phyloP scores from a whole-genome alignment of 2,329 filamentous ascomycete species.

The Pseudogymnoascus sp. region DNA sequence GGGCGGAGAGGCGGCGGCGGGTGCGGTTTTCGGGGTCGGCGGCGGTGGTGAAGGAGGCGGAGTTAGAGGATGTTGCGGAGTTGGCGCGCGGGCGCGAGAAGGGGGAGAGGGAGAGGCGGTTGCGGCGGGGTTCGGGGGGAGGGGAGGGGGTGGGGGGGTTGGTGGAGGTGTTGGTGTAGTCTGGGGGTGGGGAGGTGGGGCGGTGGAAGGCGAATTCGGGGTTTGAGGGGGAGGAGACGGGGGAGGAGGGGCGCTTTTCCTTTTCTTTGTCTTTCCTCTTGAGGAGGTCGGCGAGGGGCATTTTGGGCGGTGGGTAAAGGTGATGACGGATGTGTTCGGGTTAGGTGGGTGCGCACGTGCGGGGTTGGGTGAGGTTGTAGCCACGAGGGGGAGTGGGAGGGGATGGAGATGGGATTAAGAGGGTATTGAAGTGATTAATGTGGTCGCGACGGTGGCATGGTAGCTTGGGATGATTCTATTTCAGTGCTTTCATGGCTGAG shows the following conservation, averaged over 20 bases:
- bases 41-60: constrained; percentile 14
- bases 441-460: not conserved
- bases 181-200: constrained; percentile 72
- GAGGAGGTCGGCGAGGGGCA: constrained; percentile 53
- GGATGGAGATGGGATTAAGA: not conserved
- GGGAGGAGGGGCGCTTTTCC: constrained; percentile 21
- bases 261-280: constrained; percentile 47
- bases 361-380: not conserved
- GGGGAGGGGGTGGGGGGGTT: constrained; percentile 55
- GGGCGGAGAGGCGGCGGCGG: constrained; percentile 52
- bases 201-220: constrained; percentile 78
- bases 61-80: constrained; percentile 19
- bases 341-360: not conserved
- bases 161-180: constrained; percentile 37
- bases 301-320: constrained; percentile 29
- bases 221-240: constrained; percentile 18
- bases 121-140: constrained; percentile 35
- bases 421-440: not conserved
- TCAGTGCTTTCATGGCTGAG: not conserved
- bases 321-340: not conserved
- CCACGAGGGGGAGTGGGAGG: not conserved
- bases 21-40: constrained; percentile 19
- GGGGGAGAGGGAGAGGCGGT: constrained; percentile 38
- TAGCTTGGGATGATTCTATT: not conserved
- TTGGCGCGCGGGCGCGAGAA: constrained; percentile 5